Base-by-base conservation (phyloP, 352 stramenopile species). In the Phytopythium oedochilum region DNA sequence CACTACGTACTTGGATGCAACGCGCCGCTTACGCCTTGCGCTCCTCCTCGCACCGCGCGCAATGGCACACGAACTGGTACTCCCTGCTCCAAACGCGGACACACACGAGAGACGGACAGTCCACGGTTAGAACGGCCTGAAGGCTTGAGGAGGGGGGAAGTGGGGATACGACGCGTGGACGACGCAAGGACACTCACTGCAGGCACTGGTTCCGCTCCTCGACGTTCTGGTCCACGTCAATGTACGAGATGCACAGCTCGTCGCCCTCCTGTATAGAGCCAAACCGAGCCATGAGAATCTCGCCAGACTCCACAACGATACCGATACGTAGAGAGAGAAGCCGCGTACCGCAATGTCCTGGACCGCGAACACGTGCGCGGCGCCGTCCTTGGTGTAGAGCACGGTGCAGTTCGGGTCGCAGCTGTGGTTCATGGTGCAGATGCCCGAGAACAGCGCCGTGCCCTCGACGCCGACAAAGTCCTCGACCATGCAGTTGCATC, bases 371-470 rank as follows among this genome's bases (percentile, higher is more conserved):
- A 89, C 79, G 25, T 89, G 81, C 15, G 78, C 80, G 40, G 70
- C 55, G 60, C 80, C 80, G 53, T 88, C 73, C 59, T 87, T 86
- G 44, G 81, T 88, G 75, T 98, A 97, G 23, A 96, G 61, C 46
- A 97, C 77, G 6, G 89, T 83, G 53, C 94, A 92, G 71, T 98
- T 98, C 3, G 91, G 91, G 48, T 91, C 76, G 68, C 94, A 98
- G 53, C 86, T 97, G 75, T 98, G 96, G 74, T 98, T 98, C 91
- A 98, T 98, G 66, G 94, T 98, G 65, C 93, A 98, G 35, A 96
- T 87, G 9, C 83, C 79, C 26, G 85, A 83, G 68, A 95, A 98
- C 47, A 98, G 73, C 18, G 93, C 92, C 0, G 95, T 98, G 40
- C 96, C 96, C 69, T 98, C 96, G 20, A 98, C 69, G 39, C 93